phyloP scores from a whole-genome alignment of 345 rosid species.

The Populus davidiana region DNA sequence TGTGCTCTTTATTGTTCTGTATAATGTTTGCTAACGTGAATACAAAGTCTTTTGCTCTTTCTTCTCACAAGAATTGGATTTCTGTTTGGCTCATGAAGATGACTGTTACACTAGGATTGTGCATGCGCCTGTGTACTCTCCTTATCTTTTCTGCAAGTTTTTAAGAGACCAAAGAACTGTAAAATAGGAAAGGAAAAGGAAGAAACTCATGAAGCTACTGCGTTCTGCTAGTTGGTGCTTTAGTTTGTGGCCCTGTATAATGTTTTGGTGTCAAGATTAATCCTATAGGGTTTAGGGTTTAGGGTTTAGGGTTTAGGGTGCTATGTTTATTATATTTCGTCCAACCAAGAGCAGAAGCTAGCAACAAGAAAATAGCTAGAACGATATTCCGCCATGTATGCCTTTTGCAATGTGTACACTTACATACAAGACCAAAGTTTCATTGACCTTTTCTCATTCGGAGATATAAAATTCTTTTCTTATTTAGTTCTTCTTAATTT shows the following conservation, averaged over 20 bases:
- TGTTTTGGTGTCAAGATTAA: neutral
- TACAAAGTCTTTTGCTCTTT: neutral
- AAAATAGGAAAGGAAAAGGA: neutral
- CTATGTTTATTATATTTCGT: neutral
- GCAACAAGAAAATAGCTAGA: neutral
- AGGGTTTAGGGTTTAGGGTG: too few relatives aligned
- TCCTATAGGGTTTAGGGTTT: too few relatives aligned
- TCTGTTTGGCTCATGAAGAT: neutral
- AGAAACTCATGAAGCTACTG: neutral
- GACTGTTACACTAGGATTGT: neutral
- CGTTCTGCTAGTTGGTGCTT: neutral
- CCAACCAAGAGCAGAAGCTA: neutral
- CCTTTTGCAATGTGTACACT: neutral
- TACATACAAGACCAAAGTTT: neutral
- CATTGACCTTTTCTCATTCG: too few relatives aligned
- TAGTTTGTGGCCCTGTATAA: neutral
- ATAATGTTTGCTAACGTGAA: conserved; percentile 13
- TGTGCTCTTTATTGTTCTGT: conserved; percentile 34
- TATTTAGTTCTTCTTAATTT: too few relatives aligned
- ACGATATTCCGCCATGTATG: neutral
- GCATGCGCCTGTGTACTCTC: neutral
- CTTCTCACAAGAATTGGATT: neutral
- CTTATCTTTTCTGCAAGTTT: neutral
- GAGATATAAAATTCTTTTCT: too few relatives aligned
- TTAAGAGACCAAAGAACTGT: neutral